phyloP scores from a whole-genome alignment of 1,284 basidiomycete genomes.

The Moesziomyces globuligerus region DNA sequence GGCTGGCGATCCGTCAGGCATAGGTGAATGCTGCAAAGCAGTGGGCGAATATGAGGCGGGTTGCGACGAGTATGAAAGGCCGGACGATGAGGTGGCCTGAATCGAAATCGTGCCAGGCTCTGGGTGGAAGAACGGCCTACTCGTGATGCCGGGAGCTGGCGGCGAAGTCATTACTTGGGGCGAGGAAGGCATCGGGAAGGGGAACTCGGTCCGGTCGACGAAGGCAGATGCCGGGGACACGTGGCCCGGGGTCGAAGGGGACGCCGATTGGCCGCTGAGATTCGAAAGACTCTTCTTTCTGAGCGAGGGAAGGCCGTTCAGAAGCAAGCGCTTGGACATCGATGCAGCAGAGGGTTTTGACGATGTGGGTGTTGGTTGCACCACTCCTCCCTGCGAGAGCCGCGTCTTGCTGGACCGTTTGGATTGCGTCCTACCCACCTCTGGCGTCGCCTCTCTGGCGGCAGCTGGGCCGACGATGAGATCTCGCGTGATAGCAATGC shows the following conservation, averaged over 20 bases:
- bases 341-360: conserved; percentile 13
- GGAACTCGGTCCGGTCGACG: conserved; percentile 21
- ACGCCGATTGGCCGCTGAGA: conserved; percentile 17
- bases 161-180: conserved; percentile 11
- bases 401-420: conserved; percentile 27
- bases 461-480: background rate
- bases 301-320: conserved; percentile 30
- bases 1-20: conserved; percentile 3
- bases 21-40: conserved; percentile 1
- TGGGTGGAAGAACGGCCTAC: conserved; percentile 5
- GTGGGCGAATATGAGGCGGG: conserved; percentile 2
- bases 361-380: conserved; percentile 5
- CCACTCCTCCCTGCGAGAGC: conserved; percentile 4
- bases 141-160: conserved; percentile 9
- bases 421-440: conserved; percentile 11
- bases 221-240: conserved; percentile 15
- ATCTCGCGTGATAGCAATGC: conserved; percentile 19
- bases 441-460: conserved; percentile 2
- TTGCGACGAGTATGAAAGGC: conserved; percentile 1
- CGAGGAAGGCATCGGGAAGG: conserved; percentile 20
- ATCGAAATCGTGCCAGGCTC: conserved; percentile 3
- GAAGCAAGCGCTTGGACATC: conserved; percentile 24
- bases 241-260: conserved; percentile 23
- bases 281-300: conserved; percentile 54
- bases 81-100: conserved; percentile 9